A percentile compares a stretch with the other conserved stretches of the same genome.
Conservation (phyloP, 345 rosid species). For the Bruguiera sexangula region DNA sequence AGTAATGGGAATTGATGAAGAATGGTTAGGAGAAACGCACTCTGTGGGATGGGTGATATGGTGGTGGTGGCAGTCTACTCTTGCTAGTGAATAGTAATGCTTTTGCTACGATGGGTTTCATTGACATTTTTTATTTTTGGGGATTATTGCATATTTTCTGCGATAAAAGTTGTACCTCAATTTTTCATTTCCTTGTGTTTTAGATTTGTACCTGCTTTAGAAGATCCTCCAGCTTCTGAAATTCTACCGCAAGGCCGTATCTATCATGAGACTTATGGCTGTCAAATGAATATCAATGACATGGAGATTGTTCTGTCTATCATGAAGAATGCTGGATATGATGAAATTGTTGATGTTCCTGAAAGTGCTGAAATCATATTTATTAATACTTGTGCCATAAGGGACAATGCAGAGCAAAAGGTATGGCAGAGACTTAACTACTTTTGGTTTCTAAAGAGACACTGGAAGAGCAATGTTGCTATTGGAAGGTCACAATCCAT, state of each 20-base stretch:
- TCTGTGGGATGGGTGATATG: not conserved
- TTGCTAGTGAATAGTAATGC: too few relatives aligned
- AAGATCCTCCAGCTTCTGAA: slow-evolving; percentile 22
- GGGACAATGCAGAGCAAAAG: slow-evolving; percentile 90
- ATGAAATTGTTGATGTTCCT: slow-evolving; percentile 61
- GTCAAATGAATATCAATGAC: slow-evolving; percentile 92
- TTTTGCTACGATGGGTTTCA: not conserved
- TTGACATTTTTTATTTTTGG: not conserved
- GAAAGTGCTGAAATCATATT: slow-evolving; percentile 91
- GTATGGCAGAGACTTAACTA: slow-evolving; percentile 98
- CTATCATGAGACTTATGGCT: slow-evolving; percentile 92
- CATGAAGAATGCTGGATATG: slow-evolving; percentile 78
- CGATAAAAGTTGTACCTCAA: not conserved
- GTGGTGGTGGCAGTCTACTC: too few relatives aligned
- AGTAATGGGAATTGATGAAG: too few relatives aligned
- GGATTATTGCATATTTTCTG: not conserved
- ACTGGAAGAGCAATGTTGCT: slow-evolving; percentile 73
- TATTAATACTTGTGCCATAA: slow-evolving; percentile 82
- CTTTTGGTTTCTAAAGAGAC: slow-evolving; percentile 91
- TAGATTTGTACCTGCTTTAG: slow-evolving; percentile 34
- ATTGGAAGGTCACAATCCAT: slow-evolving; percentile 63
- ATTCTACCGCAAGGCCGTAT: slow-evolving; percentile 55
- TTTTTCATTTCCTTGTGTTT: slow-evolving; percentile 17
- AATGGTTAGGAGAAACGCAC: not conserved
- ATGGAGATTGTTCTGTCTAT: slow-evolving; percentile 92